A percentile compares a stretch with the other conserved stretches of the same genome.
Conservation (phyloP, 2,329 filamentous ascomycete genomes). For the Zarea fungicola region DNA sequence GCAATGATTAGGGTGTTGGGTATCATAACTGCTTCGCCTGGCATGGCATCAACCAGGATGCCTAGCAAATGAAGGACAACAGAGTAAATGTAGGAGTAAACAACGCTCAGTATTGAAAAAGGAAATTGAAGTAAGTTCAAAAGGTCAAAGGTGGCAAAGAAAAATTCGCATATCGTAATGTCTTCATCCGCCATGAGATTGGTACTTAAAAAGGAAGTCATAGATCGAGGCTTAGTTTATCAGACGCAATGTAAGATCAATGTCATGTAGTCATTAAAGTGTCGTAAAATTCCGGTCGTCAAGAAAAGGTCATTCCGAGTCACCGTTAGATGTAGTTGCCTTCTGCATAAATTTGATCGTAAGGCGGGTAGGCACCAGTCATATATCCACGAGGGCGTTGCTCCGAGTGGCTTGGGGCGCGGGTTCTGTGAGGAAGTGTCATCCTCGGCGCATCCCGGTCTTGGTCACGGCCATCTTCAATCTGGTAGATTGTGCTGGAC, state of each 20-base stretch:
- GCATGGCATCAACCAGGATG: conserved; percentile 12
- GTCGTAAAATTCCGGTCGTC: conserved; percentile 3
- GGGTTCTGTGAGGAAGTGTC: conserved; percentile 37
- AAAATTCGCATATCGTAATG: conserved; percentile 11
- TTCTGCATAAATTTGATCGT: conserved; percentile 16
- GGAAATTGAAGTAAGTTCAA: conserved; percentile 15
- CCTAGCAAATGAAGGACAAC: conserved; percentile 16
- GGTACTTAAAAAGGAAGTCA: not conserved
- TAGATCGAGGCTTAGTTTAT: not conserved
- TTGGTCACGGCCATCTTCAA: conserved; percentile 43
- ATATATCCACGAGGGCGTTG: conserved; percentile 34
- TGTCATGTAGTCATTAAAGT: conserved; percentile 14
- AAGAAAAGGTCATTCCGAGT: not conserved
- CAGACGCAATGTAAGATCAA: conserved; percentile 2
- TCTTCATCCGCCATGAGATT: conserved; percentile 3
- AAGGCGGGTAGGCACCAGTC: conserved; percentile 19
- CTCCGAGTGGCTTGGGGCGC: conserved; percentile 46
- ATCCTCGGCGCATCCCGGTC: conserved; percentile 33
- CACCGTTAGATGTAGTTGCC: conserved; percentile 7
- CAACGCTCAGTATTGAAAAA: conserved; percentile 17
- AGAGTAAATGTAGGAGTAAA: conserved; percentile 18
- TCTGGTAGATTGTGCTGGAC: conserved; percentile 41
- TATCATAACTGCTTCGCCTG: conserved; percentile 12
- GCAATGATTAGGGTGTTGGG: conserved; percentile 10
- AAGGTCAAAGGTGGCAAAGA: conserved; percentile 16